Base-by-base conservation (phyloP, 192 early-diverging fungal genomes). In the Backusella circina region DNA sequence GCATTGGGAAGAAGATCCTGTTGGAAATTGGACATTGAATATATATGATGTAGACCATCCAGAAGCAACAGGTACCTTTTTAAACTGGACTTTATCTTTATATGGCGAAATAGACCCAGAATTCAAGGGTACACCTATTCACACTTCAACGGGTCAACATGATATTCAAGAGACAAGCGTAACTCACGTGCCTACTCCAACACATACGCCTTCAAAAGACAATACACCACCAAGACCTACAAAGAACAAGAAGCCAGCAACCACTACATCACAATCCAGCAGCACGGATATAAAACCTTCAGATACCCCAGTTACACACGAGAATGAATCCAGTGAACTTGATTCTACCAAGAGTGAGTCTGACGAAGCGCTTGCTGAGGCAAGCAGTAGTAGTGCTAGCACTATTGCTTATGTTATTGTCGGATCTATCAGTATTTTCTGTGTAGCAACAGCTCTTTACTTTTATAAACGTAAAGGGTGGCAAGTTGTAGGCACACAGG, bases 1-100 rank as follows among this genome's bases (percentile, higher is more conserved):
- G 82, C 97, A 98, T 74, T 98, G 97, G 96, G 94, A 92, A 75
- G 96, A 98, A 74, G 79, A 90, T 33, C 93, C 94, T 16, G 77
- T 91, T 1, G 95, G 96, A 64, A 75, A 70, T 16, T 98, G 96
- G 96, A 86, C 86, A 12, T 80, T 94, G 76, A 81, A 84, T 9
- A 88, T 94, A 36, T 88, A 82, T 28, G 92, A 94, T 78, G 84
- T 86, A 0, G 72, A 71, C 18, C 80, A 89, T 75, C 79, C 86
- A 13, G 74, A 80, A 16, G 74, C 80, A 26, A 81, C 84, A 2
- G 91, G 92, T 13, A 81, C 67, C n/a, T 83, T 93, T 39, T 73
- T 84, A n/a, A 75, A 87, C 16, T 94, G 93, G 92, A 87, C 88
- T 38, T 75, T 93, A 66, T 86, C 85, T 5, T 64, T 91, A 7